Evolutionary conservation across 2,329 filamentous ascomycete species (phyloP).

Genomic region (Alternaria sp.): DNA sequence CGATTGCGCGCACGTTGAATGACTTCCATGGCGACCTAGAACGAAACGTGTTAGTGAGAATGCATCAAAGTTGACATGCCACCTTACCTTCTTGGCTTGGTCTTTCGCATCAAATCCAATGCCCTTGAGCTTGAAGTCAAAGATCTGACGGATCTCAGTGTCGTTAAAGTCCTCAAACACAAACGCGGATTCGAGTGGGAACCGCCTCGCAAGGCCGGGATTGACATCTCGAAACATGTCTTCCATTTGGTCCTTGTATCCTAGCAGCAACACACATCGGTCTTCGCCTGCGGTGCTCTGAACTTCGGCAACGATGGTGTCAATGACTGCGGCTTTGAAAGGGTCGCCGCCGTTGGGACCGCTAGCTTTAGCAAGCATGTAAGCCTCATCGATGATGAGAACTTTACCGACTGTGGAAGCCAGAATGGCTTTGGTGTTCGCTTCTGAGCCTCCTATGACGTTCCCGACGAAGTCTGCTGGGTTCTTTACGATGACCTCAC

Average conservation of each 20-base stretch:
- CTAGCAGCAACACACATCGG: constrained; percentile 73
- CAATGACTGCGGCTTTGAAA: constrained; percentile 70
- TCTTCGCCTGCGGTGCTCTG: constrained; percentile 74
- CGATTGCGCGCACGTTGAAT: constrained; percentile 67
- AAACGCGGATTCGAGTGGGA: constrained; percentile 69
- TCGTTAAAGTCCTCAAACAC: constrained; percentile 72
- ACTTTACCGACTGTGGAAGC: constrained; percentile 73
- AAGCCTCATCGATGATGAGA: constrained; percentile 81
- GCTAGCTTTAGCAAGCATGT: constrained; percentile 64
- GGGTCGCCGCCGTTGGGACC: constrained; percentile 47
- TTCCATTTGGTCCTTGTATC: constrained; percentile 73
- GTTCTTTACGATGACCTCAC: constrained; percentile 75
- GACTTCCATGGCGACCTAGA: constrained; percentile 60
- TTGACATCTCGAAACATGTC: constrained; percentile 78
- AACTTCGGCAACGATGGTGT: constrained; percentile 76
- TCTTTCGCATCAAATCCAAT: constrained; percentile 61
- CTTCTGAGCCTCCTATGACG: constrained; percentile 70
- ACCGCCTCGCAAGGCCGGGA: constrained; percentile 70
- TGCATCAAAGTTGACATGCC: too few relatives aligned
- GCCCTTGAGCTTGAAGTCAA: constrained; percentile 67
- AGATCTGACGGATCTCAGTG: constrained; percentile 63
- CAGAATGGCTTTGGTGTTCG: constrained; percentile 74
- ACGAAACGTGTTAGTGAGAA: neutral
- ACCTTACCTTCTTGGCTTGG: constrained; percentile 52
- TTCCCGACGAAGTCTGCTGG: constrained; percentile 75